These are phyloP conservation scores for Botryotinia calthae DNA, from an alignment of 2,329 filamentous ascomycete genomes.

Conservation along the genomic window DNA sequence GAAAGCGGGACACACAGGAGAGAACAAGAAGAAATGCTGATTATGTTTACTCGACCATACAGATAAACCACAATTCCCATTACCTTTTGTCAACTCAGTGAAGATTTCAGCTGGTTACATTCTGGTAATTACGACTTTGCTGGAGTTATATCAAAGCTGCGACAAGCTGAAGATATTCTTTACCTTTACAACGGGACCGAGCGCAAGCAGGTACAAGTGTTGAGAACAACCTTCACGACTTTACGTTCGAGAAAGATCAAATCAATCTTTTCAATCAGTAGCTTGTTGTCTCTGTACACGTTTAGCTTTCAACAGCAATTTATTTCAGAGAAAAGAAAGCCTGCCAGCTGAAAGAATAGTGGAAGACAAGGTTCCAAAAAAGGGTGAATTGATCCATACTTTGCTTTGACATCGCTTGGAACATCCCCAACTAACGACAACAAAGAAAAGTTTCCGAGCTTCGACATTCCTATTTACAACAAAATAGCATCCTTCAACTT, in stretches of 20 bases:
- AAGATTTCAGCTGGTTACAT: not conserved
- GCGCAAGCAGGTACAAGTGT: conserved; percentile 25
- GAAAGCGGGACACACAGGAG: not conserved
- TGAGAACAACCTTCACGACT: conserved; percentile 3
- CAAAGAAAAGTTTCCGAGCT: conserved; percentile 18
- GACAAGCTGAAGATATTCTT: conserved; percentile 27
- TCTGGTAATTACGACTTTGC: not conserved
- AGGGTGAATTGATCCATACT: conserved; percentile 4
- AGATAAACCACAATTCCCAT: not conserved
- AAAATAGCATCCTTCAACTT: not conserved
- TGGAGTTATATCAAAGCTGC: conserved; percentile 28
- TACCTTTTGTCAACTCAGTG: not conserved
- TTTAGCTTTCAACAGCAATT: not conserved
- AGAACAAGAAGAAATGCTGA: not conserved
- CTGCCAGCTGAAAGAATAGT: conserved; percentile 6
- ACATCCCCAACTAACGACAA: conserved; percentile 10
- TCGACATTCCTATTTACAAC: conserved; percentile 2
- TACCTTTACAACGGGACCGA: conserved; percentile 32
- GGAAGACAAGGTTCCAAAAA: not conserved
- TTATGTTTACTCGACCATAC: not conserved
- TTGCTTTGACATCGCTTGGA: conserved; percentile 20
- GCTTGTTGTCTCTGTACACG: not conserved
- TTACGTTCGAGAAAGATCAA: not conserved
- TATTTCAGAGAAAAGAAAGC: not conserved
- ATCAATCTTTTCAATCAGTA: not conserved